Base-by-base conservation (phyloP, 257 asterid genomes). In the Plantago ovata region DNA sequence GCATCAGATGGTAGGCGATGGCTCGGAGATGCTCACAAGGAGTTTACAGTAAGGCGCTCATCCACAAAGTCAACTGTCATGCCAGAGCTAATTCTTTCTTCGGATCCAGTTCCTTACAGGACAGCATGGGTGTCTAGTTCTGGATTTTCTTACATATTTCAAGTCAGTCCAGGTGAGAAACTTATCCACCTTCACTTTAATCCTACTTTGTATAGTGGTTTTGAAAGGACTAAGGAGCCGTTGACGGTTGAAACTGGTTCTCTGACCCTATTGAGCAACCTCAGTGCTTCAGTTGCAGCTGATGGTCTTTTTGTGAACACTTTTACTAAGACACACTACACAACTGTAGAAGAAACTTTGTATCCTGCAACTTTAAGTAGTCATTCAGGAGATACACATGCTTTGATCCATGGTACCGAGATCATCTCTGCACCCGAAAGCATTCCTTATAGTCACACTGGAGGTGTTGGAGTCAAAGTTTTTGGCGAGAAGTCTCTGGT, bases 371-470 rank as follows among this genome's bases (percentile, higher is more conserved):
- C 36, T 28, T n/a, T n/a, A n/a, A 28, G 55, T 47, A 59, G 44
- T 19, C 52, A 55, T 13, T 53, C 60, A 15, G 2, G 23, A n/a
- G 32, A 63, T 33, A 39, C 32, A n/a, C 62, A 73, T 61, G 78
- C 78, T 11, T 77, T 77, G 40, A 61, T 74, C 32, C 74, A 77
- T 45, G 83, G 78, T 19, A 68, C 70, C 13, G 76, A 77, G 77
- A 55, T 77, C 40, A 65, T 68, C 58, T 58, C 77, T 45, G 69
- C 73, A 69, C 74, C 76, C 1, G 20, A 61, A 9, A 76, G 66
- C 59, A 66, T 72, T 53, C 69, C 69, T 62, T 72, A 61, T 41
- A 56, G 76, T 1, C 71, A 49, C 7, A 74, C 44, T 28, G 36
- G 36, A 28, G 36, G 7, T 28, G 36, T 28, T 38, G 53, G 62